These are phyloP conservation scores for Hyphopichia khmerensis DNA, from an alignment of 1,139 yeast genomes.

Conservation along the genomic window DNA sequence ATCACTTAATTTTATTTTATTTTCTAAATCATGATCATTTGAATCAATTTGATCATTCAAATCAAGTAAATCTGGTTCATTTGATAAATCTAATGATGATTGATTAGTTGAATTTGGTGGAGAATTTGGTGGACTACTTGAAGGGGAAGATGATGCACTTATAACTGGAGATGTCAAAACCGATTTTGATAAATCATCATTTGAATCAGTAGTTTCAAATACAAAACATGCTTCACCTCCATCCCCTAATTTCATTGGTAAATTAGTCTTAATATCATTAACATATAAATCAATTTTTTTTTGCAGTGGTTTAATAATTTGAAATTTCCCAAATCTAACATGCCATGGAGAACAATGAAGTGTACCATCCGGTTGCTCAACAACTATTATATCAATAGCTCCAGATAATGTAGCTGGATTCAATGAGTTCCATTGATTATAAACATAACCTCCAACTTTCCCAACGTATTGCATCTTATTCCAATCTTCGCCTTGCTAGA, in stretches of 20 bases:
- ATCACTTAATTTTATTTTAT: slow-evolving; percentile 16
- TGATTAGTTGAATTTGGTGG: slow-evolving; percentile 9
- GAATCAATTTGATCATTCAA: slow-evolving; percentile 18
- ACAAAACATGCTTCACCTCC: slow-evolving; percentile 99
- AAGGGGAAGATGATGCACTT: slow-evolving; percentile 75
- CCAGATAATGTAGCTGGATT: slow-evolving; percentile 97
- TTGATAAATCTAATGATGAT: slow-evolving; percentile 10
- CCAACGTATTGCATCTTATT: slow-evolving; percentile 88
- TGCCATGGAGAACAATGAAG: slow-evolving; percentile 95
- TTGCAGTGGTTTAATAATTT: slow-evolving; percentile 90
- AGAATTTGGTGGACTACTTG: slow-evolving; percentile 45
- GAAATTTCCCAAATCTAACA: slow-evolving; percentile 92
- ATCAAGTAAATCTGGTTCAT: slow-evolving; percentile 34
- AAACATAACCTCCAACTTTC: slow-evolving; percentile 89
- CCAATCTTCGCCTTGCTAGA: no score
- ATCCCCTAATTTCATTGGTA: slow-evolving; percentile 95
- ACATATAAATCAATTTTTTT: slow-evolving; percentile 88
- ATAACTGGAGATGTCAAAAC: slow-evolving; percentile 89
- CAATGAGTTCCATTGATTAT: slow-evolving; percentile 95
- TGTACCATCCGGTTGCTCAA: slow-evolving; percentile 84
- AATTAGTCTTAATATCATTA: slow-evolving; percentile 74
- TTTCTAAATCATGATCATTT: slow-evolving; percentile 22
- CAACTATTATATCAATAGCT: slow-evolving; percentile 94
- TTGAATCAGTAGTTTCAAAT: slow-evolving; percentile 69
- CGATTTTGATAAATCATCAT: slow-evolving; percentile 64